Conservation (phyloP, 352 stramenopile genomes). For the Pythium biforme region DNA sequence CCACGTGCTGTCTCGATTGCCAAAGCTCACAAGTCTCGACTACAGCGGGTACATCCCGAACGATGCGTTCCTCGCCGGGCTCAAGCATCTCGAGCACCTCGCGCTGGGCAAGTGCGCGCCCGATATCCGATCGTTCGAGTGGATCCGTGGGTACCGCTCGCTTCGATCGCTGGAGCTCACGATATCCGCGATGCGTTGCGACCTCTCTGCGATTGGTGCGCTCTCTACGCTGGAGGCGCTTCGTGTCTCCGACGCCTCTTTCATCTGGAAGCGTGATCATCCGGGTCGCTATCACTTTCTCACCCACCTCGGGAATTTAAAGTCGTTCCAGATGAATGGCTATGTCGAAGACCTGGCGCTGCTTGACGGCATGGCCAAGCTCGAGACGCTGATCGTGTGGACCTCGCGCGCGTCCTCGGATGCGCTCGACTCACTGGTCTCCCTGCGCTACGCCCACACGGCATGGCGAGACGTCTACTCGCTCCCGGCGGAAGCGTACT, state of each 20-base stretch:
- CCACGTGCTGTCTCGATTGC: not conserved
- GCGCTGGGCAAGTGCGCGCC: not conserved
- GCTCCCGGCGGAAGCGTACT: not conserved
- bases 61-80: not conserved
- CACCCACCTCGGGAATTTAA: not conserved
- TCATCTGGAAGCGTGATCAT: not conserved
- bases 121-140: not conserved
- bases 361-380: not conserved
- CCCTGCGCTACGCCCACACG: not conserved
- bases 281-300: not conserved
- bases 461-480: not conserved
- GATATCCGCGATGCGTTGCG: not conserved
- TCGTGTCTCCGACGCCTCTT: not conserved
- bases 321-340: not conserved
- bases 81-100: not conserved
- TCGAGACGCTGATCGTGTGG: not conserved
- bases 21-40: not conserved
- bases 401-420: not conserved
- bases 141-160: not conserved
- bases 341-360: not conserved
- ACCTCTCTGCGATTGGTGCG: not conserved
- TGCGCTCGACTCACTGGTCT: not conserved
- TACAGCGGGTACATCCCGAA: constrained; percentile 4
- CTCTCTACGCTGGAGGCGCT: not conserved
- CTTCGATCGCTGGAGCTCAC: constrained; percentile 1